Conservation (phyloP, 768 basidiomycete species). For the Neoboletus subvelutipes region DNA sequence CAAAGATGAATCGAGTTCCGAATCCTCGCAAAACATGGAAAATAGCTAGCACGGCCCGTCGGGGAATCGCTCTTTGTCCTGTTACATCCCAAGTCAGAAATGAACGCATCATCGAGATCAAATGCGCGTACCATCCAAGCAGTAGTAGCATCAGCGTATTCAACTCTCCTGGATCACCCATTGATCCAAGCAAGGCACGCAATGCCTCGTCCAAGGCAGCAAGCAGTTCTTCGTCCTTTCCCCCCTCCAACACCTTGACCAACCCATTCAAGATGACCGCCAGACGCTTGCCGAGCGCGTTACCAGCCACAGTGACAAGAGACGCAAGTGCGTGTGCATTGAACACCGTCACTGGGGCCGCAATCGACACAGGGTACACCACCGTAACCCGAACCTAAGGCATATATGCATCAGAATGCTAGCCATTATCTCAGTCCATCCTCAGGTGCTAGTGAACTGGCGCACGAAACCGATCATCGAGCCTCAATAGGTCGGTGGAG, state of each 20-base stretch:
- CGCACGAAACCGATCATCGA: conserved; percentile 81
- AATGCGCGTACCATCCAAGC: conserved; percentile 72
- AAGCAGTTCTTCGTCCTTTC: conserved; percentile 65
- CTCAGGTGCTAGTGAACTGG: conserved; percentile 85
- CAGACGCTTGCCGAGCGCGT: conserved; percentile 81
- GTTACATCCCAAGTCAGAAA: conserved; percentile 31
- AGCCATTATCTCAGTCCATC: too few species aligned
- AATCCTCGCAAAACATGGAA: conserved; percentile 81
- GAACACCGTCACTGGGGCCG: conserved; percentile 90
- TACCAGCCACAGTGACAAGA: conserved; percentile 91
- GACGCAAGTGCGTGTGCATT: conserved; percentile 90
- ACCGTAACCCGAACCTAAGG: conserved; percentile 84
- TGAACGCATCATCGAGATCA: not conserved
- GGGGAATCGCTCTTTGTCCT: conserved; percentile 83
- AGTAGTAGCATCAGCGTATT: conserved; percentile 87
- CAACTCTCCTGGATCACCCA: conserved; percentile 83
- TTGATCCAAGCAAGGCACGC: conserved; percentile 74
- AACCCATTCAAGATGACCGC: conserved; percentile 76
- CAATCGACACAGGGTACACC: conserved; percentile 95
- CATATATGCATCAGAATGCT: not conserved
- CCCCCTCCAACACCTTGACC: conserved; percentile 72
- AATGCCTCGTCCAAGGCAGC: conserved; percentile 74
- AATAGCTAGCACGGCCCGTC: conserved; percentile 76
- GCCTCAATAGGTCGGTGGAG: conserved; percentile 74
- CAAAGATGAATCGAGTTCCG: conserved; percentile 72